phyloP scores from a whole-genome alignment of 306 rosid genomes.

The Quillaja saponaria region DNA sequence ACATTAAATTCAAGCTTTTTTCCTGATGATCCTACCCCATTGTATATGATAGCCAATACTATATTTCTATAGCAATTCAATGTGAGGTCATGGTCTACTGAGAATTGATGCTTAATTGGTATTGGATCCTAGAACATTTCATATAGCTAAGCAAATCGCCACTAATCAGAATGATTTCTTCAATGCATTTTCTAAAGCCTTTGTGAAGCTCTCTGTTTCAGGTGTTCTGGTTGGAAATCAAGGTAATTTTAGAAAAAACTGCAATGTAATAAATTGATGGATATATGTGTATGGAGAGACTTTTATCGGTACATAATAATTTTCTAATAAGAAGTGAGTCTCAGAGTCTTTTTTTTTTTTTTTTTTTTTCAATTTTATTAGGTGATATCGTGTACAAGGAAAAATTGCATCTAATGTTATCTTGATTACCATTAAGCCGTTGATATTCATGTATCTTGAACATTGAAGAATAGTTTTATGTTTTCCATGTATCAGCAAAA shows the following conservation, averaged over 20 bases:
- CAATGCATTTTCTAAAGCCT: slow-evolving; percentile 35
- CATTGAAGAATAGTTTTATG: too few species aligned
- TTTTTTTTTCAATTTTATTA: too few species aligned
- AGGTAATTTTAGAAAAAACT: slow-evolving; percentile 32
- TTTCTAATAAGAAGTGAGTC: too few species aligned
- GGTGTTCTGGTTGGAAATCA: slow-evolving; percentile 30
- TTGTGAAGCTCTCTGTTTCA: slow-evolving; percentile 39
- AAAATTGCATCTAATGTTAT: too few species aligned
- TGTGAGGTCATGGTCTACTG: slow-evolving; percentile 34
- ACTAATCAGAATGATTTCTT: slow-evolving; percentile 29
- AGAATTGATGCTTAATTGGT: slow-evolving; percentile 36
- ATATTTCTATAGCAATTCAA: slow-evolving; percentile 22
- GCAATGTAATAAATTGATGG: slow-evolving; percentile 19
- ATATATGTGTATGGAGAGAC: too few species aligned
- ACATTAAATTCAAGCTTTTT: slow-evolving; percentile 31
- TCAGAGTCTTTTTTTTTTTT: too few species aligned
- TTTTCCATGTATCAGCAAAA: too few species aligned
- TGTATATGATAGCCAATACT: slow-evolving; percentile 33
- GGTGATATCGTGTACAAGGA: too few species aligned
- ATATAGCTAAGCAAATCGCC: slow-evolving; percentile 6
- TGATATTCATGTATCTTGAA: too few species aligned
- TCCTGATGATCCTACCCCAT: slow-evolving; percentile 32
- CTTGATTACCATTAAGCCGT: too few species aligned
- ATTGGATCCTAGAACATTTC: slow-evolving; percentile 30
- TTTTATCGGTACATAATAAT: too few species aligned